These are phyloP conservation scores for Sclerotinia trifoliorum DNA, from an alignment of 2,329 filamentous ascomycete genomes.

Conservation along the genomic window DNA sequence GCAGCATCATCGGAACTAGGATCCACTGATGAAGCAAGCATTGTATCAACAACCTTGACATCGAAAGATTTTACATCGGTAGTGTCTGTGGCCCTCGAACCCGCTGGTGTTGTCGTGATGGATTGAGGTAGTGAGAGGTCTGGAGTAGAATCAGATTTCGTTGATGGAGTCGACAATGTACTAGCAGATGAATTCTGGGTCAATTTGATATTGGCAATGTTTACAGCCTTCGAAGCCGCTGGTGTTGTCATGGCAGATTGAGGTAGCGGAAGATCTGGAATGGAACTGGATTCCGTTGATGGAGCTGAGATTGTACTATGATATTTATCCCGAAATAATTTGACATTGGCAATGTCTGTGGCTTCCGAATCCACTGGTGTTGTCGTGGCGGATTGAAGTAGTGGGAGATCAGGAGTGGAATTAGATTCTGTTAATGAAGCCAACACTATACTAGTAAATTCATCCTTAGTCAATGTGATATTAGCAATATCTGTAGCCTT, in stretches of 20 bases:
- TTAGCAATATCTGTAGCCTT: accelerated
- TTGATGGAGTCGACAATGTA: background rate
- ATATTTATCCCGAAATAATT: too few species aligned
- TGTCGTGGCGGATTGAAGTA: background rate
- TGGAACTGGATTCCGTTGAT: too few species aligned
- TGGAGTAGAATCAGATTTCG: too few species aligned
- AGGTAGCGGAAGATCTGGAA: too few species aligned
- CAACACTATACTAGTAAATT: background rate
- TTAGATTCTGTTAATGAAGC: background rate
- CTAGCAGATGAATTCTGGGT: background rate
- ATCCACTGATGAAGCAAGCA: background rate
- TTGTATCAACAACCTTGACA: background rate
- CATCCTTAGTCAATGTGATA: background rate
- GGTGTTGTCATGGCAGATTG: too few species aligned
- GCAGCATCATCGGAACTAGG: background rate
- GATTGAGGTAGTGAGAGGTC: too few species aligned
- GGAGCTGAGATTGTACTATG: too few species aligned
- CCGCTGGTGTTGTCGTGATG: background rate
- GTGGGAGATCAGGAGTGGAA: background rate
- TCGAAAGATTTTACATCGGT: too few species aligned
- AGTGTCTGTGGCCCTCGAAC: background rate
- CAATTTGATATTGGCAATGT: too few species aligned
- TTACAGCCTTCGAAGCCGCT: background rate
- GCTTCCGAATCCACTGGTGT: background rate
- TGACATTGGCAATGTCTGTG: too few species aligned